These are phyloP conservation scores for Protomyces arabidopsidicola DNA, from an alignment of 1,139 yeast species.

Conservation along the genomic window DNA sequence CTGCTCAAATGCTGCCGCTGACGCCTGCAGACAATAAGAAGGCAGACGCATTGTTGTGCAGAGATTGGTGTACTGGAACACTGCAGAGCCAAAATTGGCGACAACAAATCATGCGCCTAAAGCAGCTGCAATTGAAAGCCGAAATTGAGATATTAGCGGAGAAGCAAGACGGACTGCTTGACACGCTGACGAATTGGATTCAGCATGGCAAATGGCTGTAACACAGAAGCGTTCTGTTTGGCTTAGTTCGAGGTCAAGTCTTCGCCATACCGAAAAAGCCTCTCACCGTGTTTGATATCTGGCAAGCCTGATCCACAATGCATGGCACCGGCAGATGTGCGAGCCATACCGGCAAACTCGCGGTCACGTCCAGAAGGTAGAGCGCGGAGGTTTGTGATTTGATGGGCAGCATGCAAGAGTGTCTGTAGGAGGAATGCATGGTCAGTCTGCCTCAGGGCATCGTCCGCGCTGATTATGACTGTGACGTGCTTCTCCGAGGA, in stretches of 20 bases:
- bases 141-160: constrained; percentile 15
- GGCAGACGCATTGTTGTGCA: background rate
- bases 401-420: constrained; percentile 11
- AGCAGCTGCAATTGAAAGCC: constrained; percentile 1
- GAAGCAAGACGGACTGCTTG: background rate
- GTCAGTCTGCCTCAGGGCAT: constrained; percentile 8
- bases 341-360: constrained; percentile 24
- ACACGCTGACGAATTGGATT: background rate
- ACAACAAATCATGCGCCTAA: background rate
- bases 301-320: background rate
- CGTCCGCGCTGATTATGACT: constrained; percentile 15
- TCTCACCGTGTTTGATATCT: constrained; percentile 3
- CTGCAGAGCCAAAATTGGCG: background rate
- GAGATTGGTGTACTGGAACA: background rate
- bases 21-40: constrained; percentile 1
- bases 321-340: constrained; percentile 9
- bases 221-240: background rate
- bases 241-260: background rate
- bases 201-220: background rate
- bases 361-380: constrained; percentile 18
- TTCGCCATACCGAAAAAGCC: constrained; percentile 15
- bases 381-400: constrained; percentile 5
- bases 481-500: background rate
- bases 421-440: constrained; percentile 10
- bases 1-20: background rate